These are phyloP conservation scores for Podaxis rugospora DNA, from an alignment of 768 basidiomycete species.

Conservation along the genomic window DNA sequence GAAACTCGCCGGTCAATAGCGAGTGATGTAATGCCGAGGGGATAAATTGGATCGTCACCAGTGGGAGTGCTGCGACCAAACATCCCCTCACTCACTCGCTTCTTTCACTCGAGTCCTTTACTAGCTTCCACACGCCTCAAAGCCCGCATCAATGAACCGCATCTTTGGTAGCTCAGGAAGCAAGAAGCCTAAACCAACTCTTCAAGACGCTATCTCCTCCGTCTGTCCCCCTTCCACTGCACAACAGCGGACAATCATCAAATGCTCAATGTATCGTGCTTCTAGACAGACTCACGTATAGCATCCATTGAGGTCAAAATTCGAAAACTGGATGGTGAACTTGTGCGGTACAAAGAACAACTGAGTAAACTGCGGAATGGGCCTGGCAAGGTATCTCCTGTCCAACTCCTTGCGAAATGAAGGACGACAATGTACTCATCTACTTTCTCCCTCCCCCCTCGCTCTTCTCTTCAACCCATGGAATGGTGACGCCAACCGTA, in stretches of 20 bases:
- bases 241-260: neutral
- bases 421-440: neutral
- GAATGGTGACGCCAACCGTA: neutral
- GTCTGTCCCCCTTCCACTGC: slow-evolving; percentile 35
- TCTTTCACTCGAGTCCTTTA: neutral
- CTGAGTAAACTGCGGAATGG: slow-evolving; percentile 92
- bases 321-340: slow-evolving; percentile 92
- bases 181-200: slow-evolving; percentile 80
- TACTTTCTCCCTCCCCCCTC: neutral
- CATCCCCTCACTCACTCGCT: neutral
- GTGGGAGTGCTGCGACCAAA: neutral
- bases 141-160: slow-evolving; percentile 59
- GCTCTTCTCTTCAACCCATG: neutral
- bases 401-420: neutral
- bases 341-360: slow-evolving; percentile 90
- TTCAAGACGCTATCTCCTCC: slow-evolving; percentile 91
- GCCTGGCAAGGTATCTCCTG: slow-evolving; percentile 76
- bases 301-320: slow-evolving; percentile 94
- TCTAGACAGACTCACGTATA: slow-evolving; percentile 84
- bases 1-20: neutral
- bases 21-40: slow-evolving; percentile 1
- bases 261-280: slow-evolving; percentile 1
- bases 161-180: slow-evolving; percentile 73
- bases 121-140: neutral
- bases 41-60: neutral